Evolutionary conservation across 768 basidiomycete species (phyloP).

Genomic region (Mrakia blollopis): DNA sequence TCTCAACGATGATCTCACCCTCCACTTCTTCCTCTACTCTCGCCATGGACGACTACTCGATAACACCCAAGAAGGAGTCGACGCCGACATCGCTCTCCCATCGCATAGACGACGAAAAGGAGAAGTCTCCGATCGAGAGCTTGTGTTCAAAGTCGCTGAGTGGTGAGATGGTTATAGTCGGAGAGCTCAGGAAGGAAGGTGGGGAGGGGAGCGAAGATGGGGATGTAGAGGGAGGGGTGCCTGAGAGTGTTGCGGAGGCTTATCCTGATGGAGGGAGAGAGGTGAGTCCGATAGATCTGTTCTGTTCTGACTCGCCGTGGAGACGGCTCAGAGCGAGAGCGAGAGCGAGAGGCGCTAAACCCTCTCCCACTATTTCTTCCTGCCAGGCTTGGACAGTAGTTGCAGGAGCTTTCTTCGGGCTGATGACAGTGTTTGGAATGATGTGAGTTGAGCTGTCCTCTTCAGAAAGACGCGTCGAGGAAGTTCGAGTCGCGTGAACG

Average conservation of each 20-base stretch:
- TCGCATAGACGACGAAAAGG: not conserved
- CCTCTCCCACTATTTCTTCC: not conserved
- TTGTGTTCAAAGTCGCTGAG: not conserved
- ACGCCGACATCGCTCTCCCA: not conserved
- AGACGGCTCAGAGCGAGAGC: too few species aligned
- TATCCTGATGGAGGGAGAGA: not conserved
- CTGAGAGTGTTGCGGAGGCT: not conserved
- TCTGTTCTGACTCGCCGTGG: not conserved
- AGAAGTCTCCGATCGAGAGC: not conserved
- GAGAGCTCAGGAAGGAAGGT: not conserved
- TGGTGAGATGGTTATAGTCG: not conserved
- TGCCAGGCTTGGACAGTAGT: not conserved
- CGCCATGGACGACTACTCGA: not conserved
- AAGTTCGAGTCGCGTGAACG: not conserved
- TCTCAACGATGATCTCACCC: not conserved
- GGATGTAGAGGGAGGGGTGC: not conserved
- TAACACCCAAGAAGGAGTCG: not conserved
- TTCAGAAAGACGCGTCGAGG: not conserved
- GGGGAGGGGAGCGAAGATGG: not conserved
- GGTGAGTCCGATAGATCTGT: too few species aligned
- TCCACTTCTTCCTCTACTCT: not conserved
- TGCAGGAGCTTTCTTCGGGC: not conserved
- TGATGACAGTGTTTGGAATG: not conserved
- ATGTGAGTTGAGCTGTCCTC: not conserved
- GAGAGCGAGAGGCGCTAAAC: not conserved